Percentiles rank a stretch among this genome's conserved stretches.
Conservation (phyloP, 2,329 filamentous ascomycete genomes). For the Sporothrix luriei region DNA sequence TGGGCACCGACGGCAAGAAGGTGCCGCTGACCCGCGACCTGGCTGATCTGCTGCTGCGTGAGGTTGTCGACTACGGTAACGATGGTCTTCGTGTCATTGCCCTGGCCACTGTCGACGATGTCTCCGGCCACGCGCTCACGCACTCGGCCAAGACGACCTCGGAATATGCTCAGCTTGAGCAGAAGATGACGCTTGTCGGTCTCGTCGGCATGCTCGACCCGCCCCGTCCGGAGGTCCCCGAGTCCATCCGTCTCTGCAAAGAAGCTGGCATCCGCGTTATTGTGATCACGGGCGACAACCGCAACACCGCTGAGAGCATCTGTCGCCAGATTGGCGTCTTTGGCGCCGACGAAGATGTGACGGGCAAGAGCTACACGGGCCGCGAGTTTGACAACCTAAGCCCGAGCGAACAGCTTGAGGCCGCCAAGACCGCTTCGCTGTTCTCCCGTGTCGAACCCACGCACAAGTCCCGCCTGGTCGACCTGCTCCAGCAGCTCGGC, state of each 20-base stretch:
- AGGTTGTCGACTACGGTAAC: constrained; percentile 89
- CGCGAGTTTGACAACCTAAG: constrained; percentile 89
- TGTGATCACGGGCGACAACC: constrained; percentile 97
- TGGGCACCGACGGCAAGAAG: constrained; percentile 77
- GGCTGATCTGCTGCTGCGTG: constrained; percentile 68
- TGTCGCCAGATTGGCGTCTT: constrained; percentile 98
- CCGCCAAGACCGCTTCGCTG: constrained; percentile 80
- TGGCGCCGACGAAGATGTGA: constrained; percentile 69
- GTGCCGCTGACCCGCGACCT: constrained; percentile 72
- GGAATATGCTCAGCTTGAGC: constrained; percentile 85
- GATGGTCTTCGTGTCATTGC: constrained; percentile 92
- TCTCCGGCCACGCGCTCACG: constrained; percentile 69
- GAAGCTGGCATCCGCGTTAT: constrained; percentile 94
- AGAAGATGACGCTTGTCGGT: constrained; percentile 90
- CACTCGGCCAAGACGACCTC: constrained; percentile 76
- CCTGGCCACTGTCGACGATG: constrained; percentile 78
- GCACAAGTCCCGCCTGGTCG: constrained; percentile 97
- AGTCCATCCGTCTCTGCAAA: constrained; percentile 84
- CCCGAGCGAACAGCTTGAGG: constrained; percentile 76
- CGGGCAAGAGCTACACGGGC: constrained; percentile 91
- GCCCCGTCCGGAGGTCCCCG: constrained; percentile 85
- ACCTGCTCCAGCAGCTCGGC: constrained; percentile 87
- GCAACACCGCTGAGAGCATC: constrained; percentile 95
- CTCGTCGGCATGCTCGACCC: constrained; percentile 96
- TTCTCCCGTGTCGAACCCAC: constrained; percentile 95